Conservation (phyloP, 2,329 filamentous ascomycete species). For the Fusarium torreyae region DNA sequence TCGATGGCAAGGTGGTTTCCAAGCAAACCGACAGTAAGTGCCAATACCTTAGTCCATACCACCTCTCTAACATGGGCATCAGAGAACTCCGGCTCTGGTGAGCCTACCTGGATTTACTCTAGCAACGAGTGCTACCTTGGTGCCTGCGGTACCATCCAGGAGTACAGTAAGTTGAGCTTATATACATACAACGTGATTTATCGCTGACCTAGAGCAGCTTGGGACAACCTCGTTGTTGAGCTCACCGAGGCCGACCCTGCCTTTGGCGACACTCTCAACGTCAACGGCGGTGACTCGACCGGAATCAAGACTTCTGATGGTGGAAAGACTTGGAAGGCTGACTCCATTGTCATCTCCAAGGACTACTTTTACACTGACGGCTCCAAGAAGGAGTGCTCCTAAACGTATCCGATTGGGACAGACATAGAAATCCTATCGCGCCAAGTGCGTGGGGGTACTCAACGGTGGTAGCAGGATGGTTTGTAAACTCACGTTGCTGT, state of each 20-base stretch:
- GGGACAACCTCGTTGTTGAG: neutral
- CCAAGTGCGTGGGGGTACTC: neutral
- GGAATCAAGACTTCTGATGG: constrained; percentile 3
- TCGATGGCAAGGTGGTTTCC: neutral
- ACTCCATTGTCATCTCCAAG: constrained; percentile 1
- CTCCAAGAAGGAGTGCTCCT: neutral
- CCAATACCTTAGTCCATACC: too few species aligned
- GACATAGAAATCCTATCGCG: neutral
- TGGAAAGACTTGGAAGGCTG: constrained; percentile 5
- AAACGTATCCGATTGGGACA: neutral
- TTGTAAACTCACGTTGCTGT: neutral
- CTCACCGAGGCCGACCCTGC: neutral
- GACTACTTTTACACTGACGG: constrained; percentile 11
- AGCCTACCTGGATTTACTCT: constrained; percentile 14
- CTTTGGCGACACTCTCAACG: neutral
- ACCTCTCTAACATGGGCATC: neutral
- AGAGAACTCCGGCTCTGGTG: neutral
- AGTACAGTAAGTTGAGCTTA: constrained; percentile 6
- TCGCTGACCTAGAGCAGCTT: neutral
- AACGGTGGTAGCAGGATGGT: neutral
- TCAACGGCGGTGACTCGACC: constrained; percentile 1
- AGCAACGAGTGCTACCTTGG: constrained; percentile 26
- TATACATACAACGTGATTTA: neutral
- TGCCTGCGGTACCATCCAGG: constrained; percentile 10
- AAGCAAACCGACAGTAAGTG: neutral